Base-by-base conservation (phyloP, 306 rosid species). In the Erythrophleum fordii region DNA sequence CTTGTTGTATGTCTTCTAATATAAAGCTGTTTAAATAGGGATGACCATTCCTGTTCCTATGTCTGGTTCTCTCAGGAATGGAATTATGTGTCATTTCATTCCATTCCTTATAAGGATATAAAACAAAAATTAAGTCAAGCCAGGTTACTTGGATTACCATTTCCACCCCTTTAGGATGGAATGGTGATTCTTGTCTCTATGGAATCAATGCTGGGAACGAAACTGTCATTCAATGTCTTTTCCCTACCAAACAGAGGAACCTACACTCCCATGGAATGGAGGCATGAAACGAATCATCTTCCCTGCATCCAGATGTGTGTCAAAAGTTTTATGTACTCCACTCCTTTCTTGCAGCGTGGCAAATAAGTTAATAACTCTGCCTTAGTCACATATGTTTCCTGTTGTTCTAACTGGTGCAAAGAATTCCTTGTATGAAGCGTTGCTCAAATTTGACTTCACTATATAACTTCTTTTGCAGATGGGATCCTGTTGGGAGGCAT, bases 401-500 rank as follows among this genome's bases (percentile, higher is more conserved):
- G 41, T 49, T 68, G 52, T 68, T 67, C 62, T 66, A 75, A 28
- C 59, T n/a, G 28, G 61, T 16, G 59, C 42, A 9, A 72, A 68
- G 53, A 17, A 12, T 67, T 79, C 9, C 46, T 79, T 78, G 39
- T 46, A 25, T 55, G 79, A 72, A 80, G 49, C 55, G 52, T 34
- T 55, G 73, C 55, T 71, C 49, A 80, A 68, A 22, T 68, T 20
- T 68, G 68, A 46, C 71, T 45, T 46, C 45, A 49, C 84, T 44
- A 77, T 74, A 14, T 35, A 20, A 58, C 75, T 66, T 48, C 62
- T 71, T 77, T 81, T 85, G 90, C 97, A 95, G 99, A 95, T 83
- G 99, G 99, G 80, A 92, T 95, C 69, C 93, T 95, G 78, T 83
- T 95, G 91, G 99, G 99, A 64, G 99, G 99, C 86, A 93, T 95